Evolutionary conservation across 1,139 yeast species (phyloP), one percentile per base, ranked within the genome.

Genomic region (Hemisphaericaspora xylofermentans): DNA sequence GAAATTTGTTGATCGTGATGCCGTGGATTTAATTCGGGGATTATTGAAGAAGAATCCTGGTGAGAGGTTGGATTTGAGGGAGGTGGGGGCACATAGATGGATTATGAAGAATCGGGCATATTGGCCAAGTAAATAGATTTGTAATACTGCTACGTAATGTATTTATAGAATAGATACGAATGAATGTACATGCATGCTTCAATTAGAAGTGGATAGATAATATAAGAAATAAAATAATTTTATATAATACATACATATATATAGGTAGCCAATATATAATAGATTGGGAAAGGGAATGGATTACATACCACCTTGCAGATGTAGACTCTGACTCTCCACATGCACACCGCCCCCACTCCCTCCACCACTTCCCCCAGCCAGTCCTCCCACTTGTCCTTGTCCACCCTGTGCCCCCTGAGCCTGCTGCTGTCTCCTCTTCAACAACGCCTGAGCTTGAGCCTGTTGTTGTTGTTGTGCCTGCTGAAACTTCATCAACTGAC

Each of bases 11-110:
- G 79, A 85, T 39, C 58, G 70, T 0, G 95, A 87, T 48, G 97
- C 96, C 0, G 78, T 80, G 8, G 91, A 88, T 61, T 71, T 93
- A 48, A 88, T 93, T 26, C 63, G 60, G 13, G 55, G 62, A 44
- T 66, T 84, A 21, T 63, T 93, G 27, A 80, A 78, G 49, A 82
- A 82, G 46, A 81, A 82, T 42, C 95, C 97, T 0, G 73, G 67
- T 7, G 71, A 81, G 43, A 71, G 98, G 49, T 68, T 83, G 43
- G 63, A 77, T 1, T 66, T 93, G 40, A 62, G 64, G 6, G 82
- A 81, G 28, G 84, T 91, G 2, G 74, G 78, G 38, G 58, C 61
- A 6, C 98, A 91, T 59, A 93, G 95, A 0, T 91, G 97, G 97
- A 84, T 91, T 2, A 46, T 68, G 12, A 81, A 78, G 52, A 80